A percentile compares a stretch with the other conserved stretches of the same genome.
Conservation (phyloP, 768 basidiomycete genomes). For the Inosperma sp. region DNA sequence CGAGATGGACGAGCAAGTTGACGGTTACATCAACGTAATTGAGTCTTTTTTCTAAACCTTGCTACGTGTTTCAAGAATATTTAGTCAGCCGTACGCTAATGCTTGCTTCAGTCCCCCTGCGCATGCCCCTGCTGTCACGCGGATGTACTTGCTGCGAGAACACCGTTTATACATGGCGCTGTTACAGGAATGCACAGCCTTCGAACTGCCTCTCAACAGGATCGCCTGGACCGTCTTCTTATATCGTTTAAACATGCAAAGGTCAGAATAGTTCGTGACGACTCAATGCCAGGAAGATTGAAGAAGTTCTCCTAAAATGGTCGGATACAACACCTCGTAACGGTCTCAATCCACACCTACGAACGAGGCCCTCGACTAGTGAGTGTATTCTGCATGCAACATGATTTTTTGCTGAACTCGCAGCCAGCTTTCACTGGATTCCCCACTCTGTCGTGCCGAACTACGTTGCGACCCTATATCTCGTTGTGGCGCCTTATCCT, state of each 20-base stretch:
- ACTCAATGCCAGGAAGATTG: neutral
- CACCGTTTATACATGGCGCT: conserved; percentile 80
- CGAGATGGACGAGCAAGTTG: conserved; percentile 71
- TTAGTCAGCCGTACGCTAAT: conserved; percentile 21
- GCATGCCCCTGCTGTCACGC: conserved; percentile 51
- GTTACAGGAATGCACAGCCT: conserved; percentile 82
- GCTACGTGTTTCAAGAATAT: conserved; percentile 5
- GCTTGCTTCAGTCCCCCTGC: conserved; percentile 42
- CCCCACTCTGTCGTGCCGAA: too few species aligned
- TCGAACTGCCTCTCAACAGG: conserved; percentile 77
- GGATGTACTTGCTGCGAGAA: conserved; percentile 73
- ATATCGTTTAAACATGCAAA: conserved; percentile 94
- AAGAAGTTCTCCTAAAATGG: too few species aligned
- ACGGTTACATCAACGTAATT: conserved; percentile 78
- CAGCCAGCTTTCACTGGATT: too few species aligned
- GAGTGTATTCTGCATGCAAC: too few species aligned
- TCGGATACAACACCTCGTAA: too few species aligned
- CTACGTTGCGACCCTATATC: too few species aligned
- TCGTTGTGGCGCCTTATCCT: too few species aligned
- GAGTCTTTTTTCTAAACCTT: conserved; percentile 17
- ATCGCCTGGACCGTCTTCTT: too few species aligned
- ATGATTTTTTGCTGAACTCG: too few species aligned
- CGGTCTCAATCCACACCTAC: too few species aligned
- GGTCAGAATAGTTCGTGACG: conserved; percentile 37
- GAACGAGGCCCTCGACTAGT: too few species aligned